These are phyloP conservation scores for Sophora flavescens DNA, from an alignment of 306 rosid species.

Conservation along the genomic window DNA sequence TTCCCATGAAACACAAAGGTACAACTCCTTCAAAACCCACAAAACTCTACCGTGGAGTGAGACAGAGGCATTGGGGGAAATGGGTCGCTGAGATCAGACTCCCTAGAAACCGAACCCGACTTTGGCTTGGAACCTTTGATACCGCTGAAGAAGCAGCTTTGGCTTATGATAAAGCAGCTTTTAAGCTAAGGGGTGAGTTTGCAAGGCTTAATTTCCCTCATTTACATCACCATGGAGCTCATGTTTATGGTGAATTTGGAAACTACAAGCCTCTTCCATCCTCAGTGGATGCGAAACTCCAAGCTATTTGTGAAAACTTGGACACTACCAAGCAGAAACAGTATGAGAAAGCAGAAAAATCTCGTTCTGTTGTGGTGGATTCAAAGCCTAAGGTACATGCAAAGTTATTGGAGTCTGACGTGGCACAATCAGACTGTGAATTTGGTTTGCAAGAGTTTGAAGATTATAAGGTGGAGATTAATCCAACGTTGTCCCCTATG, in stretches of 20 bases:
- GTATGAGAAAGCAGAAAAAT: conserved; percentile 49
- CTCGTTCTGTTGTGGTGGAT: conserved; percentile 40
- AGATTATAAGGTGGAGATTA: conserved; percentile 50
- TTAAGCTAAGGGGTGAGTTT: conserved; percentile 74
- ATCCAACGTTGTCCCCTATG: conserved; percentile 44
- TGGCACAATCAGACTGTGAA: conserved; percentile 33
- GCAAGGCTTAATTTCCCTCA: conserved; percentile 80
- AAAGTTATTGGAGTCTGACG: conserved; percentile 17
- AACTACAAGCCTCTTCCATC: conserved; percentile 69
- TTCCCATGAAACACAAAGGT: conserved; percentile 66
- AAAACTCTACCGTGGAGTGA: conserved; percentile 78
- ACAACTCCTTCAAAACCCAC: conserved; percentile 53
- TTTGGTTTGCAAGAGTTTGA: conserved; percentile 28
- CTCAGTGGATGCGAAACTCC: conserved; percentile 76
- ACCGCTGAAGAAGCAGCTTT: conserved; percentile 83
- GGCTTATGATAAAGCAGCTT: conserved; percentile 83
- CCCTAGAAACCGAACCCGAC: conserved; percentile 82
- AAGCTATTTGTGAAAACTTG: conserved; percentile 71
- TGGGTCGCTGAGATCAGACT: conserved; percentile 95
- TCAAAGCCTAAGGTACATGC: conserved; percentile 35
- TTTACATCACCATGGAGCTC: conserved; percentile 63
- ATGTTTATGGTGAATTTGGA: conserved; percentile 54
- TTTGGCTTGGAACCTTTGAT: conserved; percentile 87
- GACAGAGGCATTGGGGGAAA: conserved; percentile 90
- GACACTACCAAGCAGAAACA: conserved; percentile 44